Base-by-base conservation (phyloP, 2,329 filamentous ascomycete genomes). In the Ploettnerulaceae sp. region DNA sequence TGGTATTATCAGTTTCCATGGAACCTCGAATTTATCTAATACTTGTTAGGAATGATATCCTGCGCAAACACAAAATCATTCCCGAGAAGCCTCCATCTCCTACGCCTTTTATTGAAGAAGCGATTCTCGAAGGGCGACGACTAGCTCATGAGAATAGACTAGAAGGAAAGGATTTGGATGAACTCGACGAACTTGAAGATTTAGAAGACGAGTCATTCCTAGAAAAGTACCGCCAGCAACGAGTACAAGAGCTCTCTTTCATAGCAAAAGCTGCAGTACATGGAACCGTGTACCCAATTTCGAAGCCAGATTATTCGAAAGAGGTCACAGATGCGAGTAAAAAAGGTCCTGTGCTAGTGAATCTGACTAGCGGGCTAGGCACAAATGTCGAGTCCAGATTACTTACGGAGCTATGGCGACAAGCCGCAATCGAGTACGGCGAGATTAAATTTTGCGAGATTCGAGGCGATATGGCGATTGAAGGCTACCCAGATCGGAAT, bases 401-500 rank as follows among this genome's bases (percentile, higher is more conserved):
- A 3, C 69, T 97, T 58, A 82, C 83, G 1, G 86, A 95, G 62
- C 73, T 96, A 15, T 98, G 91, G 90, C 76, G 84, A 26, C 81
- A 89, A 61, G 76, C 93, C 31, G 91, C 93, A 1, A 70, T 69
- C 49, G 89, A 91, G 61, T 98, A 89, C 62, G 89, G 89, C 15
- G 91, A 98, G 55, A 73, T 98, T 66, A 98, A 98, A 69, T 98
- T 98, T 68, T 97, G 91, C 66, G 88, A 97, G 70, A 97, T 98
- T 57, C 79, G 84, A 57, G 93, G 84, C 5, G 83, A 89, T 62
- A 81, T 96, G 70, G 95, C 93, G 48, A 96, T 98, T 58, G 93
- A 97, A 66, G 89, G 89, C 31, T 98, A 98, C 66, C 93, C 93
- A 1, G 93, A 97, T 61, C 77, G 79, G 47, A 98, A 98, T 66